phyloP scores from a whole-genome alignment of 495 filamentous ascomycete genomes.

The Oidiodendron maius region DNA sequence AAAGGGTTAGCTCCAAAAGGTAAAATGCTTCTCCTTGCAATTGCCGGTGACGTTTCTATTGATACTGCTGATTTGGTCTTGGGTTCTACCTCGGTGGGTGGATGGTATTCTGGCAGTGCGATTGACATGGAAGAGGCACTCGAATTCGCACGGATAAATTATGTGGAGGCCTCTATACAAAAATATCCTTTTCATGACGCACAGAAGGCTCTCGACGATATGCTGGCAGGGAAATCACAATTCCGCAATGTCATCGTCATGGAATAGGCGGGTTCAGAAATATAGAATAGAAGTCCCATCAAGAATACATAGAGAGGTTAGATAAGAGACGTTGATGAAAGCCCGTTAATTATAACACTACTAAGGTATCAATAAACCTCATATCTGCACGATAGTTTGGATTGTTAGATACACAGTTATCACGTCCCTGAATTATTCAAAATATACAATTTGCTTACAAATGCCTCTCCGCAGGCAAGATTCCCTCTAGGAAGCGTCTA shows the following conservation, averaged over 20 bases:
- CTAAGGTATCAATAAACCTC: no score
- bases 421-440: no score
- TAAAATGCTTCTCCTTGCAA: constrained; percentile 55
- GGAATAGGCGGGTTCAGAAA: constrained; percentile 26
- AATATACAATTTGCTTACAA: no score
- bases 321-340: no score
- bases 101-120: constrained; percentile 60
- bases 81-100: constrained; percentile 46
- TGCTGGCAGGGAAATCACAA: constrained; percentile 37
- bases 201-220: constrained; percentile 45
- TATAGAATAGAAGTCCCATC: background rate
- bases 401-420: no score
- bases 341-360: no score
- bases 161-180: constrained; percentile 58
- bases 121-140: constrained; percentile 63
- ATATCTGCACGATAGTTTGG: no score
- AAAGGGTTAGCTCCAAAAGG: constrained; percentile 50
- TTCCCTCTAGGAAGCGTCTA: no score
- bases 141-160: constrained; percentile 48
- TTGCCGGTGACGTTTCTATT: constrained; percentile 44
- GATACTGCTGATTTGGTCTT: constrained; percentile 41
- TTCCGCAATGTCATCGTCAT: constrained; percentile 49
- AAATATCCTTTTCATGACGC: constrained; percentile 53
- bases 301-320: no score
- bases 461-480: no score